phyloP scores from a whole-genome alignment of 2,329 filamentous ascomycete species.

The Colletotrichum echinochloae region DNA sequence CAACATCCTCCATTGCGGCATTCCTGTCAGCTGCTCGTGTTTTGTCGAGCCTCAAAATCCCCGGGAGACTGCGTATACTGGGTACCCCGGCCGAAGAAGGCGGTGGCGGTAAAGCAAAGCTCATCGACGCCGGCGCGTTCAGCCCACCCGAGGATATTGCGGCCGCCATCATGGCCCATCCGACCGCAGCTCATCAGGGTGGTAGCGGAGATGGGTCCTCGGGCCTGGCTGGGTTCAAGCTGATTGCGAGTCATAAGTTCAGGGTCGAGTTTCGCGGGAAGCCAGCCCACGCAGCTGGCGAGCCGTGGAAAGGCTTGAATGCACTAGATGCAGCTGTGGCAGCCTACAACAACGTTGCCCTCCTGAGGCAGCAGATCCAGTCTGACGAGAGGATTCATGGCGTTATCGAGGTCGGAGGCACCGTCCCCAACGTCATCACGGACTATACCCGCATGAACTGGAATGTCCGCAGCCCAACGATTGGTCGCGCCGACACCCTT shows the following conservation, averaged over 20 bases:
- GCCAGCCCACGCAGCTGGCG: slow-evolving; percentile 51
- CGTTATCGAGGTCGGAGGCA: slow-evolving; percentile 53
- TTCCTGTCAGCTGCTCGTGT: slow-evolving; percentile 54
- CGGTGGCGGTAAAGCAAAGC: slow-evolving; percentile 55
- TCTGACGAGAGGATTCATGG: slow-evolving; percentile 53
- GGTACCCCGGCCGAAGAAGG: slow-evolving; percentile 59
- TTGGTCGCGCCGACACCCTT: slow-evolving; percentile 46
- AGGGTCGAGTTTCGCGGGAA: slow-evolving; percentile 50
- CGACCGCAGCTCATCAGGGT: slow-evolving; percentile 32
- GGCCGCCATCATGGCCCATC: slow-evolving; percentile 55
- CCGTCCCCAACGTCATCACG: slow-evolving; percentile 54
- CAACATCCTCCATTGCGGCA: slow-evolving; percentile 54
- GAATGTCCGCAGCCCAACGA: slow-evolving; percentile 53
- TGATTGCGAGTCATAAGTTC: slow-evolving; percentile 50
- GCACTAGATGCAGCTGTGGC: slow-evolving; percentile 54
- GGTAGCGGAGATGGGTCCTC: slow-evolving; percentile 24
- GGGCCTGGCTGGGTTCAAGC: slow-evolving; percentile 46
- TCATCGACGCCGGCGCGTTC: slow-evolving; percentile 51
- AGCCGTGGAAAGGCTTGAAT: slow-evolving; percentile 54
- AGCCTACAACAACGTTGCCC: slow-evolving; percentile 51
- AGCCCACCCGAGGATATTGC: slow-evolving; percentile 40
- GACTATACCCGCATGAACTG: slow-evolving; percentile 55
- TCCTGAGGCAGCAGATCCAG: slow-evolving; percentile 54
- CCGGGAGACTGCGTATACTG: slow-evolving; percentile 54
- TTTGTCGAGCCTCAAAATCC: slow-evolving; percentile 46